These are phyloP conservation scores for Dalbergia cochinchinensis DNA, from an alignment of 306 rosid species.

Conservation along the genomic window DNA sequence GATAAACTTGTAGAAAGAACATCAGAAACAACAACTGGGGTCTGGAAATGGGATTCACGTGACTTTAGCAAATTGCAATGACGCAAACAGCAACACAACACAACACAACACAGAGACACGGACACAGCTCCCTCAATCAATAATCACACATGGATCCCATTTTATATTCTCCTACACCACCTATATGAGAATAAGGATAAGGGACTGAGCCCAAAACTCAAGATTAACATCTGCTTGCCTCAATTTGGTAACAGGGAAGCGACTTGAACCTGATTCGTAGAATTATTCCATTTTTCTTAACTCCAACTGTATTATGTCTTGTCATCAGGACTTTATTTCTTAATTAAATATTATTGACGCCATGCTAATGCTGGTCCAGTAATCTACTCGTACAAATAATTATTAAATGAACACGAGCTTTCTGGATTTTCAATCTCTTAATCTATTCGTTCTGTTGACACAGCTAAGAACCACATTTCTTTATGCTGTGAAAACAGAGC, in stretches of 20 bases:
- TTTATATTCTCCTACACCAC: no score
- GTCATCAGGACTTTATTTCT: no score
- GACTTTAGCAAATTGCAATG: neutral
- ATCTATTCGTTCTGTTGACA: neutral
- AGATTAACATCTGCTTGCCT: no score
- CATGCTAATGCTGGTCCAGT: neutral
- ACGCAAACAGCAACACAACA: neutral
- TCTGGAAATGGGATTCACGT: neutral
- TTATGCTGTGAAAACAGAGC: no score
- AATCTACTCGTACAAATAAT: neutral
- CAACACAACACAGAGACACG: neutral
- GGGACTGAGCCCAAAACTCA: no score
- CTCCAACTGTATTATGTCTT: no score
- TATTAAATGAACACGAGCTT: constrained; percentile 3
- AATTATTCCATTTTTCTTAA: no score
- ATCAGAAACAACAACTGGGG: neutral
- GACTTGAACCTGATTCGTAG: no score
- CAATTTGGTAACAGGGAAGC: no score
- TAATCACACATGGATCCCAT: no score
- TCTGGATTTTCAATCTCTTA: neutral
- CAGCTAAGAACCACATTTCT: no score
- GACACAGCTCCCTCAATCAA: neutral
- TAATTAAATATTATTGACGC: neutral
- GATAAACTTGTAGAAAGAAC: neutral
- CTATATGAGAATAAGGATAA: no score